phyloP scores from a whole-genome alignment of 306 rosid genomes.

The Rosa lucieae region DNA sequence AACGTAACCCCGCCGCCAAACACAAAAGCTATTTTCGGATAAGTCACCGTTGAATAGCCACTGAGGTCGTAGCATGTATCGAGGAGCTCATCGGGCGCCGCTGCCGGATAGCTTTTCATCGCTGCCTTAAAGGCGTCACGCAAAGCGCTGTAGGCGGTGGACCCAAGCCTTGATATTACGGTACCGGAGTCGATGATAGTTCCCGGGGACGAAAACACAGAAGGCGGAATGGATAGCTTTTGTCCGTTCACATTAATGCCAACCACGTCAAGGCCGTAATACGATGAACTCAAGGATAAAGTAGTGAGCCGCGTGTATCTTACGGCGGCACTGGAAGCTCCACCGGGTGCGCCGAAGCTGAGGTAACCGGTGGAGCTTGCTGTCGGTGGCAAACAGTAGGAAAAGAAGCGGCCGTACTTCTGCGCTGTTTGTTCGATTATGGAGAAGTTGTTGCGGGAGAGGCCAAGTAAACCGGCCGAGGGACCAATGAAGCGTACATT shows the following conservation, averaged over 20 bases:
- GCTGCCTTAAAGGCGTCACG: constrained; percentile 5
- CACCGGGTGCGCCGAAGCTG: constrained; percentile 32
- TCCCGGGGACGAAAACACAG: background rate
- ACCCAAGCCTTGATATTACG: constrained; percentile 12
- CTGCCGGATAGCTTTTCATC: constrained; percentile 11
- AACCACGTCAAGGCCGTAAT: constrained; percentile 44
- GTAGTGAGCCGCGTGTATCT: constrained; percentile 52
- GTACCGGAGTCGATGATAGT: constrained; percentile 29
- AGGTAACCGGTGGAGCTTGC: constrained; percentile 53
- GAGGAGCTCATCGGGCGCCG: background rate
- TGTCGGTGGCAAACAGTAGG: constrained; percentile 69
- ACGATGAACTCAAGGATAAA: constrained; percentile 14
- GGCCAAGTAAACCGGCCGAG: constrained; percentile 66
- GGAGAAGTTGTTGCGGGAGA: constrained; percentile 62
- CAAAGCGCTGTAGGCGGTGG: constrained; percentile 11
- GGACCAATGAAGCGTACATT: constrained; percentile 56
- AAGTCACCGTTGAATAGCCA: background rate
- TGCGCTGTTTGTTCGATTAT: constrained; percentile 55
- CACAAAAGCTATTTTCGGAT: constrained; percentile 16
- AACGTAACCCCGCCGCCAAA: constrained; percentile 19
- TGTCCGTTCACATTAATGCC: constrained; percentile 42
- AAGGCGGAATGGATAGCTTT: constrained; percentile 32
- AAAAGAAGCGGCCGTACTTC: constrained; percentile 47
- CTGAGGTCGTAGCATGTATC: constrained; percentile 30
- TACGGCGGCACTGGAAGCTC: background rate